Evolutionary conservation across 2,329 filamentous ascomycete genomes (phyloP).

Genomic region (Epichloe glyceriae): DNA sequence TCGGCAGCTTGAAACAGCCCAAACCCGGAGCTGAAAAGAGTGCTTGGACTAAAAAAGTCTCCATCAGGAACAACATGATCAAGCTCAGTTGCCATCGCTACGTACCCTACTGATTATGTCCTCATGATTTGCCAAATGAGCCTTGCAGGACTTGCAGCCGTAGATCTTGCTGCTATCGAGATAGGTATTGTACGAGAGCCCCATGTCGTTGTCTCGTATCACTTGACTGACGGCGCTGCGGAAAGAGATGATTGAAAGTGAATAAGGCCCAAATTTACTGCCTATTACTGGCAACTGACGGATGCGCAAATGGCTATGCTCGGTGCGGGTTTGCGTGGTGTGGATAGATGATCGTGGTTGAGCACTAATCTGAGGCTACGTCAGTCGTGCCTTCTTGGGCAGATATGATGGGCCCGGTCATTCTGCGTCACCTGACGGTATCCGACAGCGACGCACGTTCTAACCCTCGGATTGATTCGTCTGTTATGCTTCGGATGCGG

Average conservation of each 20-base stretch:
- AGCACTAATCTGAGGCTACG: neutral
- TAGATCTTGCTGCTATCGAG: conserved; percentile 79
- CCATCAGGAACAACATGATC: neutral
- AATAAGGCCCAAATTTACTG: neutral
- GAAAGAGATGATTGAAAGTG: neutral
- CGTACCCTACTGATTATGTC: conserved; percentile 88
- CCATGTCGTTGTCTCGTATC: conserved; percentile 41
- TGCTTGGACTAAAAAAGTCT: neutral
- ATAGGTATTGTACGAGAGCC: conserved; percentile 83
- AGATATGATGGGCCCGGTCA: neutral
- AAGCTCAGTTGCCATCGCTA: neutral
- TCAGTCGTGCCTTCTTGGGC: neutral
- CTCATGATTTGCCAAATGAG: conserved; percentile 87
- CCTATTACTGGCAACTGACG: neutral
- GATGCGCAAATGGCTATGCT: neutral
- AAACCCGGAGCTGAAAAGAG: neutral
- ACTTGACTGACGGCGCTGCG: neutral
- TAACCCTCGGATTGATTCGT: neutral
- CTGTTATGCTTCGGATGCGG: neutral
- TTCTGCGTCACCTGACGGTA: neutral
- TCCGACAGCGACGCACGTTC: neutral
- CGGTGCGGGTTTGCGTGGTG: neutral
- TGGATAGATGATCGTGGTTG: neutral
- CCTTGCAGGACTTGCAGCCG: conserved; percentile 89
- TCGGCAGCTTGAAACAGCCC: neutral